These are phyloP conservation scores for Papiliotrema nemorosa DNA, from an alignment of 1,284 basidiomycete species.

Conservation along the genomic window DNA sequence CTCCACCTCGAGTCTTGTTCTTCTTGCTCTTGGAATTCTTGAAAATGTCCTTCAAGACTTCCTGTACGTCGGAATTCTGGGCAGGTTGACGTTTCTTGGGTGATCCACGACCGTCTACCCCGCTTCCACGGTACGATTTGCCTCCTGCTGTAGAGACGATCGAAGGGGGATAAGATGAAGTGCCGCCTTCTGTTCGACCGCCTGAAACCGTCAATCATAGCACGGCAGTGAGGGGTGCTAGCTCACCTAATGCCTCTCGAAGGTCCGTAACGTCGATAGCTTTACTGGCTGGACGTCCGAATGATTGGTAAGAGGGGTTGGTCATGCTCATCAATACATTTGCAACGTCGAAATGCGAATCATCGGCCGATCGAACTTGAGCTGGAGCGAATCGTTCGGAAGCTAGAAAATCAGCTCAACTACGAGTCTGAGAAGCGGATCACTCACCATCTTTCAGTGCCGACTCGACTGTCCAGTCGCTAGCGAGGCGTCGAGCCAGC, in stretches of 20 bases:
- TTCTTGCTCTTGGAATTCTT: constrained; percentile 27
- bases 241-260: constrained; percentile 66
- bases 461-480: constrained; percentile 68
- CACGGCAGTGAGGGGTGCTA: not conserved
- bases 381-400: constrained; percentile 61
- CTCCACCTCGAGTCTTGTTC: constrained; percentile 13
- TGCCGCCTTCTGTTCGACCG: constrained; percentile 13
- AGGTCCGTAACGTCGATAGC: constrained; percentile 80
- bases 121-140: constrained; percentile 5
- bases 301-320: constrained; percentile 74
- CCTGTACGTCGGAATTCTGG: constrained; percentile 30
- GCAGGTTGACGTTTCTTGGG: not conserved
- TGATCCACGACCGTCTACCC: constrained; percentile 1
- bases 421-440: not conserved
- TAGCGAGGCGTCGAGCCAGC: constrained; percentile 57
- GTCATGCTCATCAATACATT: constrained; percentile 82
- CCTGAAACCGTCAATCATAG: constrained; percentile 10
- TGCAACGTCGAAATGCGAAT: constrained; percentile 69
- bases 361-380: constrained; percentile 57
- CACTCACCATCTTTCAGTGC: constrained; percentile 71
- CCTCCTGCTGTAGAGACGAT: constrained; percentile 15
- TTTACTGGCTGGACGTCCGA: constrained; percentile 62
- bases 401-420: constrained; percentile 45
- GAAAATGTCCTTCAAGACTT: constrained; percentile 49
- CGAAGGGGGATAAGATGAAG: constrained; percentile 15